phyloP scores from a whole-genome alignment of 2,329 filamentous ascomycete genomes.

The Tympanopsis confertula region DNA sequence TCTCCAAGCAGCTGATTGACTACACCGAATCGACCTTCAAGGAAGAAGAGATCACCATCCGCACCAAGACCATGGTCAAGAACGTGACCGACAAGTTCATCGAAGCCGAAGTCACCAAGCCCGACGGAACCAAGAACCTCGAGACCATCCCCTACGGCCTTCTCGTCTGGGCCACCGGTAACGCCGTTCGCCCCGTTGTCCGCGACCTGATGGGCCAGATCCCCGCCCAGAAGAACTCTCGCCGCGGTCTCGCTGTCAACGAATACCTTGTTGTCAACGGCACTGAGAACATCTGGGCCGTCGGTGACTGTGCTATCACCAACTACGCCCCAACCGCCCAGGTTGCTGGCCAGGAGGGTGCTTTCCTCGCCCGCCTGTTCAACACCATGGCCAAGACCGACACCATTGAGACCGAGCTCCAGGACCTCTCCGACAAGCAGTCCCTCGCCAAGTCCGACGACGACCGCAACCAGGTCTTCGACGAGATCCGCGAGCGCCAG shows the following conservation, averaged over 20 bases:
- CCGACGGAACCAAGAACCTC: constrained; percentile 73
- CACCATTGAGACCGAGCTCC: constrained; percentile 64
- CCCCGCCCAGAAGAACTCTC: constrained; percentile 86
- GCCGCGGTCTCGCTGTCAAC: constrained; percentile 89
- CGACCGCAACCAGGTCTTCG: constrained; percentile 55
- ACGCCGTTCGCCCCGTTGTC: constrained; percentile 79
- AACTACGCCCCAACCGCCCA: constrained; percentile 97
- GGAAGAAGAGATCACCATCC: constrained; percentile 95
- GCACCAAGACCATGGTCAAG: constrained; percentile 98
- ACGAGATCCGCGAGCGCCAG: constrained; percentile 76
- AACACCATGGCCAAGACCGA: constrained; percentile 98
- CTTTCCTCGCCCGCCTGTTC: constrained; percentile 88
- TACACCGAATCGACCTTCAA: constrained; percentile 99
- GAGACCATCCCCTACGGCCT: constrained; percentile 86
- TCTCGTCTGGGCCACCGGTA: constrained; percentile 96
- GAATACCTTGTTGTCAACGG: constrained; percentile 98
- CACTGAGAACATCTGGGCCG: constrained; percentile 91
- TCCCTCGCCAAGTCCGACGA: constrained; percentile 50
- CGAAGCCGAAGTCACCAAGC: constrained; percentile 72
- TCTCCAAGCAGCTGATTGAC: constrained; percentile 97
- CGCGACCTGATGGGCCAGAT: constrained; percentile 87
- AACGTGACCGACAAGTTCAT: constrained; percentile 86
- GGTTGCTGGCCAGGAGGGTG: constrained; percentile 89
- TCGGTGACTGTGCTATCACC: constrained; percentile 92
- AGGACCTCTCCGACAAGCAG: constrained; percentile 50